Percentiles rank a stretch among this genome's conserved stretches.
These are phyloP conservation scores for Adansonia gregorii DNA, from an alignment of 441 rosid species.

Conservation along the genomic window DNA sequence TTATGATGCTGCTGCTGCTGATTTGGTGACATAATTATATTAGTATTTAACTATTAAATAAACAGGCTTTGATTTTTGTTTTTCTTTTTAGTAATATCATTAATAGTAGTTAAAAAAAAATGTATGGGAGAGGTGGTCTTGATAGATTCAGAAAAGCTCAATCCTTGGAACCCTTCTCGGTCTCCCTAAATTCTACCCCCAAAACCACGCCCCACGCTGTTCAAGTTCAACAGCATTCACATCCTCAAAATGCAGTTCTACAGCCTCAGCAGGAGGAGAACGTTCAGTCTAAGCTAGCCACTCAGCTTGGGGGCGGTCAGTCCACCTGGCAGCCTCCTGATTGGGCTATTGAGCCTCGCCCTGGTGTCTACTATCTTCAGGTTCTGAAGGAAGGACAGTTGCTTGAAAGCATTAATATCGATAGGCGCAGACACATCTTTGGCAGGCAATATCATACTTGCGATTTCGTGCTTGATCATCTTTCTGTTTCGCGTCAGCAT, in stretches of 20 bases:
- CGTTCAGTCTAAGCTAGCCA: conserved; percentile 48
- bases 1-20: neutral
- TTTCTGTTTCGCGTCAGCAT: conserved; percentile 95
- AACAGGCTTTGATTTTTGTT: neutral
- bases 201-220: conserved; percentile 37
- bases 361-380: conserved; percentile 81
- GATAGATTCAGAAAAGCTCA: conserved; percentile 93
- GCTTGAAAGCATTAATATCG: conserved; percentile 74
- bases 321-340: conserved; percentile 98
- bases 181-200: conserved; percentile 51
- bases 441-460: conserved; percentile 84
- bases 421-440: conserved; percentile 77
- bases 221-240: conserved; percentile 43
- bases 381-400: conserved; percentile 89
- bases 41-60: neutral
- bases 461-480: conserved; percentile 96
- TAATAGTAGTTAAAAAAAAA: conserved; percentile 33
- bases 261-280: conserved; percentile 44
- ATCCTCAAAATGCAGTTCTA: conserved; percentile 29
- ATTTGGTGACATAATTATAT: neutral
- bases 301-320: conserved; percentile 83
- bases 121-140: conserved; percentile 93
- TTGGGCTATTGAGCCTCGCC: conserved; percentile 93
- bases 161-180: conserved; percentile 89
- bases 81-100: neutral